Conservation (phyloP, 768 basidiomycete genomes). For the Russula compacta region DNA sequence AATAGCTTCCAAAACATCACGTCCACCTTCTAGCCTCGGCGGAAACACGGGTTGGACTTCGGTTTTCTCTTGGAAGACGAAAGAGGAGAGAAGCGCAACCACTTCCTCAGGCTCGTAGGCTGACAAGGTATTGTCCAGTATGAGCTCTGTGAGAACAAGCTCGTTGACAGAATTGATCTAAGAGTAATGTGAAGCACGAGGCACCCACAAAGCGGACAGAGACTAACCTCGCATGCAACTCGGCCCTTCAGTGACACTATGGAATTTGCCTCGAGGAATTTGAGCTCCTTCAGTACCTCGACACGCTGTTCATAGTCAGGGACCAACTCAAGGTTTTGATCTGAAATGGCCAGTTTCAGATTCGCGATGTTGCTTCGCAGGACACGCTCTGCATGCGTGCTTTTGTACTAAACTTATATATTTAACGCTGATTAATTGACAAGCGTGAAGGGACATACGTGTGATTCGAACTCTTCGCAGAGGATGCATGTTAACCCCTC, state of each 20-base stretch:
- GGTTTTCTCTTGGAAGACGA: constrained; percentile 98
- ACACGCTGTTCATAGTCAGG: constrained; percentile 97
- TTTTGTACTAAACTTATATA: constrained; percentile 48
- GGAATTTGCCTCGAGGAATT: constrained; percentile 92
- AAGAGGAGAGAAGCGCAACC: constrained; percentile 90
- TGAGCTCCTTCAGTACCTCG: constrained; percentile 79
- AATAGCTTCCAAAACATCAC: constrained; percentile 68
- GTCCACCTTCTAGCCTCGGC: constrained; percentile 68
- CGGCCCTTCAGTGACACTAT: constrained; percentile 94
- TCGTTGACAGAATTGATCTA: constrained; percentile 99
- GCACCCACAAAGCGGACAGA: background rate
- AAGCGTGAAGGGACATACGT: constrained; percentile 44
- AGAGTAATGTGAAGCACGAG: background rate
- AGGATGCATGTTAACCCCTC: constrained; percentile 38
- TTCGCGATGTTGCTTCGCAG: constrained; percentile 65
- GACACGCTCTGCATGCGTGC: constrained; percentile 66
- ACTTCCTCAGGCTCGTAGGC: constrained; percentile 91
- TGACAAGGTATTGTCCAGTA: constrained; percentile 90
- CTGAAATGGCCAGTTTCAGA: constrained; percentile 81
- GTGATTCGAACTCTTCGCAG: constrained; percentile 62
- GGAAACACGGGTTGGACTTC: constrained; percentile 80
- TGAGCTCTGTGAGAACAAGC: constrained; percentile 91
- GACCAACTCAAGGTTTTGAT: constrained; percentile 92
- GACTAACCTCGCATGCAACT: constrained; percentile 88
- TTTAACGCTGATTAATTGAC: constrained; percentile 5